Percentiles rank a stretch among this genome's conserved stretches.
These are phyloP conservation scores for Cicer cuneatum DNA, from an alignment of 306 rosid genomes.

Conservation along the genomic window DNA sequence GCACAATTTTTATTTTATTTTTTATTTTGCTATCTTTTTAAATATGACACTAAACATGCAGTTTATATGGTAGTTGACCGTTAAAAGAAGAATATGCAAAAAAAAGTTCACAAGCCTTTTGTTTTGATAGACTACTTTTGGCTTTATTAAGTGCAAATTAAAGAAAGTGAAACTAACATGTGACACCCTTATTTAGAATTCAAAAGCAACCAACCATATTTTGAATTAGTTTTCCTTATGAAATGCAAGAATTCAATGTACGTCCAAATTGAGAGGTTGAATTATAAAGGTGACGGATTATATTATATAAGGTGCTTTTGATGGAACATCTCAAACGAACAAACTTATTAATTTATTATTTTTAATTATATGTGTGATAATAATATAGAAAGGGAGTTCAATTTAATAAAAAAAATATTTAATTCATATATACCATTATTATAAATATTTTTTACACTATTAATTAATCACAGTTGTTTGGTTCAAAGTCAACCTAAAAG, in stretches of 20 bases:
- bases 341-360: too few relatives aligned
- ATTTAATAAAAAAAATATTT: too few relatives aligned
- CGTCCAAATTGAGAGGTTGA: background rate
- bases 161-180: slow-evolving; percentile 29
- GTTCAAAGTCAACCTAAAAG: too few relatives aligned
- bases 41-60: background rate
- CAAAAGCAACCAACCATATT: background rate
- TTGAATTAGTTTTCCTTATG: background rate
- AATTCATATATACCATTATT: too few relatives aligned
- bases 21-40: too few relatives aligned
- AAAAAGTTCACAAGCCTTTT: slow-evolving; percentile 47
- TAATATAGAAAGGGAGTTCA: too few relatives aligned
- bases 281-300: background rate
- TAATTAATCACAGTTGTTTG: too few relatives aligned
- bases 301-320: too few relatives aligned
- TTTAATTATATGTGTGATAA: too few relatives aligned
- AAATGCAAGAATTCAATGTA: background rate
- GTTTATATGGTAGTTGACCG: slow-evolving; percentile 39
- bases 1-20: too few relatives aligned
- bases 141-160: background rate
- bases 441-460: too few relatives aligned
- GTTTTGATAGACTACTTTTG: slow-evolving; percentile 25
- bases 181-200: slow-evolving; percentile 37
- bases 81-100: slow-evolving; percentile 36
- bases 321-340: too few relatives aligned